Conservation (phyloP, 2,329 filamentous ascomycete genomes). For the Stachybotrys elegans region DNA sequence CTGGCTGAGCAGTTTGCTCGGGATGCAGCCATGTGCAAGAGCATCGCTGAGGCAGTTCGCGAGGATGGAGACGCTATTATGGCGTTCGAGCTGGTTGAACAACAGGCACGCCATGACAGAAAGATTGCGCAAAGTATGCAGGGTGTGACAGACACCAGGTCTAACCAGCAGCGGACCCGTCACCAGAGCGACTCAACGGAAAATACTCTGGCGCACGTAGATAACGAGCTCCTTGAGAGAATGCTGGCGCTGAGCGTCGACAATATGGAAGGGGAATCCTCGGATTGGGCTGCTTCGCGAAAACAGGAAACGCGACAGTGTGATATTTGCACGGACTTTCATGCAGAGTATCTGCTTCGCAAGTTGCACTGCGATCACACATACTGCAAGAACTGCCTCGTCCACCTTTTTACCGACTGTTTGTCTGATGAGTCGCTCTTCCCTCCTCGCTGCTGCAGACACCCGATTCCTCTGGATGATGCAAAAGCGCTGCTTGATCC, state of each 20-base stretch:
- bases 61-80: neutral
- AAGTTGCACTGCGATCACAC: conserved; percentile 35
- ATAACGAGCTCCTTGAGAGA: neutral
- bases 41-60: neutral
- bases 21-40: neutral
- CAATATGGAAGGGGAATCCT: neutral
- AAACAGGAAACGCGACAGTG: neutral
- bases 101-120: neutral
- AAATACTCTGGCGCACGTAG: neutral
- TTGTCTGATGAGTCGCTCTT: conserved; percentile 45
- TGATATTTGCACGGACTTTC: neutral
- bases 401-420: conserved; percentile 30
- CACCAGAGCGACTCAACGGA: too few species aligned
- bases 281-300: neutral
- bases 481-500: conserved; percentile 28
- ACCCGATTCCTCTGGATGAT: conserved; percentile 30
- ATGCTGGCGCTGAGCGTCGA: neutral
- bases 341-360: neutral
- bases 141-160: too few species aligned
- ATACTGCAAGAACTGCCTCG: conserved; percentile 47
- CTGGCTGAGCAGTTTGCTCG: neutral
- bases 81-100: neutral
- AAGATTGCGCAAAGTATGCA: too few species aligned
- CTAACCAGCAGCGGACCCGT: neutral
- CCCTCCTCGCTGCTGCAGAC: conserved; percentile 46